Evolutionary conservation across 164 flowering plant genomes (phyloP), one percentile per base, ranked within the genome.

Genomic region (Magnolia officinalis): DNA sequence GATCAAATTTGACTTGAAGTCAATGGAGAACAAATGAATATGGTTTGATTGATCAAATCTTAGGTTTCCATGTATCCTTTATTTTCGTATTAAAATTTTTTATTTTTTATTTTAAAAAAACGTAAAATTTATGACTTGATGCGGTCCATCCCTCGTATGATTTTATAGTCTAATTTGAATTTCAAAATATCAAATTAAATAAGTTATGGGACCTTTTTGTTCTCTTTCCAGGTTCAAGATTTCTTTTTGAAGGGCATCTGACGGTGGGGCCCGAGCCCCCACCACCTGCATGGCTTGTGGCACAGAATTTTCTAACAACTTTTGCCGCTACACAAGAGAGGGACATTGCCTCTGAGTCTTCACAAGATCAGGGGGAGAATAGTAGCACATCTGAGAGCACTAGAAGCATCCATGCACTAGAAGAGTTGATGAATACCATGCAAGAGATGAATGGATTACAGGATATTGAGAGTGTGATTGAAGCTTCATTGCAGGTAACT

Each of bases 241-340:
- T 86, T 83, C 90, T 93, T 26, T 96, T 96, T 75, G 99, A 96
- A 76, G 99, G 99, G 50, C 99, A 96, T 85, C 87, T 96, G 23
- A 96, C 98, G 0, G 97, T 96, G 73, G 97, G 92, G 78, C 90
- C 87, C 9, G 99, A 94, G 83, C 99, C 99, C 72, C 92, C 94
- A 20, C 89, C 81, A 72, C 97, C 99, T 52, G 81, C 81, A 45
- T 96, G 97, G 98, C 79, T 96, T 49, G 89, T 86, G 80, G 89
- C 85, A 50, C 80, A 87, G n/a, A 87, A 90, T 74, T 75, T 91
- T 51, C 31, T 92, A 75, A 76, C 84, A 24, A 65, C 84, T 6
- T 80, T 86, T 63, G 89, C 82, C 50, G 80, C 88, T 24, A 37
- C 79, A 7, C 75, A 72, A 67, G 72, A 29, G 51, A 26, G 14